These are phyloP conservation scores for Ophiorrhiza pumila DNA, from an alignment of 257 asterid species.

Conservation along the genomic window DNA sequence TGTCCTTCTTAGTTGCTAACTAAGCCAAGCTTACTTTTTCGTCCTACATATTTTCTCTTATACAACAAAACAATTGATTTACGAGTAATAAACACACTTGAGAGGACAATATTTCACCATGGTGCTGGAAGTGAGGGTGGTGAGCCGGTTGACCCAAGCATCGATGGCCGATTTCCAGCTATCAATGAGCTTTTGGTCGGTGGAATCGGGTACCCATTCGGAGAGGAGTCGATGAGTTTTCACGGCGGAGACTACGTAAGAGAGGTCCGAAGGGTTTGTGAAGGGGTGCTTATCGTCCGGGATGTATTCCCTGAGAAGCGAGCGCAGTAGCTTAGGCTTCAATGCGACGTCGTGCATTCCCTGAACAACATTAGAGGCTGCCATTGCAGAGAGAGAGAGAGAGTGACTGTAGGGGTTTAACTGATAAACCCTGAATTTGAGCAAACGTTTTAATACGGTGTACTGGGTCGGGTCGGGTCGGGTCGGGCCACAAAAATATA, in stretches of 20 bases:
- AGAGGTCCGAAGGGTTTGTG: conserved; percentile 56
- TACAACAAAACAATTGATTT: not conserved
- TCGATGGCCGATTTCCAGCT: conserved; percentile 72
- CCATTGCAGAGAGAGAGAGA: conserved; percentile 32
- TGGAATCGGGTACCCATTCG: conserved; percentile 36
- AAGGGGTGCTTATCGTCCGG: conserved; percentile 72
- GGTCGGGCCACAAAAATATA: too few relatives aligned
- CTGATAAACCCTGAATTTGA: conserved; percentile 19
- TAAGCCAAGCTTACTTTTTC: not conserved
- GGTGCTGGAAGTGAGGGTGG: conserved; percentile 47
- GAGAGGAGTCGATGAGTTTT: conserved; percentile 57
- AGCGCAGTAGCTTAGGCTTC: conserved; percentile 65
- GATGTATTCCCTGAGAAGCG: conserved; percentile 57
- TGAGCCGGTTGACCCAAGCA: conserved; percentile 70
- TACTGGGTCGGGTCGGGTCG: not conserved
- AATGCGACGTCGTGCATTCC: conserved; percentile 43
- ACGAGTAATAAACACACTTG: not conserved
- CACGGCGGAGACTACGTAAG: conserved; percentile 49
- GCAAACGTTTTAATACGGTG: not conserved
- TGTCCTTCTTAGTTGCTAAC: not conserved
- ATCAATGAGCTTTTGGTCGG: conserved; percentile 36
- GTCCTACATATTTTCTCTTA: not conserved
- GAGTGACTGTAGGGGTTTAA: conserved; percentile 37
- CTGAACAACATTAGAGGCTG: conserved; percentile 30
- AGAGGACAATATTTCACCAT: conserved; percentile 38